Evolutionary conservation across 2,329 filamentous ascomycete genomes (phyloP).

Genomic region (Acephala macrosclerotiorum): DNA sequence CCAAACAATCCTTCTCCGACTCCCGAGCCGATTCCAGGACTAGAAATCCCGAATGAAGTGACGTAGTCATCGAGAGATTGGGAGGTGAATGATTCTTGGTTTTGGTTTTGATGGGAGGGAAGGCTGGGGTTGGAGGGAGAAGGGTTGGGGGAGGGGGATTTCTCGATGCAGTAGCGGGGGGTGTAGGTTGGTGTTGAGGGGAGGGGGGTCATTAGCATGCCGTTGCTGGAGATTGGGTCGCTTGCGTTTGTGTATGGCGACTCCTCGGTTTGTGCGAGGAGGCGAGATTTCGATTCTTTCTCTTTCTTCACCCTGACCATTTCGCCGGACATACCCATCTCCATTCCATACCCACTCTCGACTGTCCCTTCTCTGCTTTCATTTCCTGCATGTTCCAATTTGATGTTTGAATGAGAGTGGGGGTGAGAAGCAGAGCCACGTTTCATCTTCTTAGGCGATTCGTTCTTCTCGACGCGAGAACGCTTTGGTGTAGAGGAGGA

Average conservation of each 20-base stretch:
- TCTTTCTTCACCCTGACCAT: neutral
- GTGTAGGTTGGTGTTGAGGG: constrained; percentile 1
- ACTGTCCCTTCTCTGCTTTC: constrained; percentile 7
- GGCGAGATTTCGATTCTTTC: neutral
- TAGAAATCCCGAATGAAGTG: neutral
- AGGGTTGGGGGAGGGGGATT: constrained; percentile 2
- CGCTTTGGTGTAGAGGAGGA: constrained; percentile 15
- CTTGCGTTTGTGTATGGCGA: neutral
- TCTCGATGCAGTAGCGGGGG: constrained; percentile 1
- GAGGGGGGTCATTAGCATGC: constrained; percentile 2
- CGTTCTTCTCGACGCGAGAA: constrained; percentile 34
- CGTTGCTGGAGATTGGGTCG: neutral
- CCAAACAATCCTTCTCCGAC: constrained; percentile 12
- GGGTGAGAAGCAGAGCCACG: neutral
- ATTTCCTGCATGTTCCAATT: neutral
- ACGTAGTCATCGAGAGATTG: neutral
- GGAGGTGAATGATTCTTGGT: neutral
- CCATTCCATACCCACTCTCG: neutral
- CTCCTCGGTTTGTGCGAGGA: too few relatives aligned
- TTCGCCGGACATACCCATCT: neutral
- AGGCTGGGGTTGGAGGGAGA: too few relatives aligned
- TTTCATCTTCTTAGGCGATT: neutral
- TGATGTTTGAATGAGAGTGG: neutral
- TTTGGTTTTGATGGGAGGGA: neutral
- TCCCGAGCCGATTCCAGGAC: neutral